Evolutionary conservation across 495 filamentous ascomycete species (phyloP), one percentile per base, ranked within the genome.

Genomic region (Annulohypoxylon nitens): DNA sequence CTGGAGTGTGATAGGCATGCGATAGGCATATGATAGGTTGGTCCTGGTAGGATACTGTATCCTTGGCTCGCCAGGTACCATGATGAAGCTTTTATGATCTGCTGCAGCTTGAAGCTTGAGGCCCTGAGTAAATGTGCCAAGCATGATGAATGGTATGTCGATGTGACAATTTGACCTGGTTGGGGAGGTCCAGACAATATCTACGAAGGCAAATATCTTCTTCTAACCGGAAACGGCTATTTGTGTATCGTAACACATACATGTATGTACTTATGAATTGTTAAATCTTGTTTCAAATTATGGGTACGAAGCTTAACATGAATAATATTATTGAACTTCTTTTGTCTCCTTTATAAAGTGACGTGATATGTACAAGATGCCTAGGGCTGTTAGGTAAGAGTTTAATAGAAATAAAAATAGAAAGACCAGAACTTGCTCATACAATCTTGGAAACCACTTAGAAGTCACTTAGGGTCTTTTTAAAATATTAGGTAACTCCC

Each of bases 61-160:
- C 18, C 67, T 70, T 74, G 67, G 67, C 62, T 61, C 53, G 67
- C 39, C 69, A 74, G 71, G 71, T 70, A 74, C 71, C 25, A 34
- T 39, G 47, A 43, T 39, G 71, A 74, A 70, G 71, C 66, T 74
- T 74, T 48, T 60, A 63, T 67, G 62, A 74, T 74, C 58, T 74
- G 57, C 71, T 59, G 71, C 72, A 68, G 60, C 63, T 45, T 47
- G 48, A 71, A 71, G 72, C 72, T 75, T 68, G 72, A 66, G 48
- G 41, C 47, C 37, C 51, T 60, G 53, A 68, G 33, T 9, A 25
- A 55, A 75, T 61, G 63, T 59, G 60, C 72, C 72, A 75, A 61
- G 67, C 23, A 53, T 18, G 51, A 12, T 58, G 47, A 64, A 67
- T 67, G 72, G 72, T 75, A 67, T 62, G 67, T 50, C 16, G 67